Evolutionary conservation across 345 rosid species (phyloP).

Genomic region (Mangifera indica): DNA sequence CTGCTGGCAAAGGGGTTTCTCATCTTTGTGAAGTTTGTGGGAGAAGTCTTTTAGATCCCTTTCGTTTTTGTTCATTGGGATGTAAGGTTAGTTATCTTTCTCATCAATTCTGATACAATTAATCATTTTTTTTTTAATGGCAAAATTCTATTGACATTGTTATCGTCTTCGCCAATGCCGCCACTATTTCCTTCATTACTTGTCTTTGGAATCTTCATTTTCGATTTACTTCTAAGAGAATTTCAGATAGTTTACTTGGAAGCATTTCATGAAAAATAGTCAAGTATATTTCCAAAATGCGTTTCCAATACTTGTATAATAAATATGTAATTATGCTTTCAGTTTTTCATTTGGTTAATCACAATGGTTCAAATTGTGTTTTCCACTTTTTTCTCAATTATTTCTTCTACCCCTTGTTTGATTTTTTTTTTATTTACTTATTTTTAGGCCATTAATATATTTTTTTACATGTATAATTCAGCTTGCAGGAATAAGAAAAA

Average conservation of each 20-base stretch:
- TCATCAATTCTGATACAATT: neutral
- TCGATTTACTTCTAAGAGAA: no score
- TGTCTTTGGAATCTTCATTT: no score
- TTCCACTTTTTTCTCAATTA: neutral
- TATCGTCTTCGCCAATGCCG: neutral
- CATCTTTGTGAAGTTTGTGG: slow-evolving; percentile 35
- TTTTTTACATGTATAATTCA: neutral
- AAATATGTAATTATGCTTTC: no score
- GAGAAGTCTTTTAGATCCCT: slow-evolving; percentile 33
- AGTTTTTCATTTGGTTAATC: neutral
- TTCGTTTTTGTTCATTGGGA: slow-evolving; percentile 42
- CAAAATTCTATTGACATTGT: neutral
- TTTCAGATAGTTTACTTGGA: no score
- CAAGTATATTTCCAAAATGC: no score
- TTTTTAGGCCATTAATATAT: neutral
- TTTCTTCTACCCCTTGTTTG: no score
- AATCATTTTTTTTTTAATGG: neutral
- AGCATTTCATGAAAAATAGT: no score
- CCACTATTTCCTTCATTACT: neutral
- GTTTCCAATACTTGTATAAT: no score
- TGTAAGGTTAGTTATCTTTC: slow-evolving; percentile 32
- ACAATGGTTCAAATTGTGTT: neutral
- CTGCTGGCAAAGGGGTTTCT: slow-evolving; percentile 26
- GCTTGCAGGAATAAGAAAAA: slow-evolving; percentile 31
- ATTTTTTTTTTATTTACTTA: neutral